Evolutionary conservation across 2,329 filamentous ascomycete species (phyloP).

Genomic region (Aspergillus sp.): DNA sequence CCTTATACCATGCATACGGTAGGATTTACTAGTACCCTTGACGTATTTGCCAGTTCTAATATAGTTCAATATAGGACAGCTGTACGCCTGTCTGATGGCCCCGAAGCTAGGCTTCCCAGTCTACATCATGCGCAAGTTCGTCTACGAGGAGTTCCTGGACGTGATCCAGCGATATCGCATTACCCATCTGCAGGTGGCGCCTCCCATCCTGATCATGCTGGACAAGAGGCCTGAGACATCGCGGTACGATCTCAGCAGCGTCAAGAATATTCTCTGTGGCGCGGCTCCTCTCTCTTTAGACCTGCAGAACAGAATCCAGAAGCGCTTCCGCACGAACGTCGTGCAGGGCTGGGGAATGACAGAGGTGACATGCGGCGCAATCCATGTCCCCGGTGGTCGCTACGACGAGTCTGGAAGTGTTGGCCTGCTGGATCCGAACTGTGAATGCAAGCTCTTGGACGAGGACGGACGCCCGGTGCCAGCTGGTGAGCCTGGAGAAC

Average conservation of each 20-base stretch:
- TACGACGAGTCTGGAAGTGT: conserved; percentile 49
- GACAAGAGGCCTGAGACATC: conserved; percentile 58
- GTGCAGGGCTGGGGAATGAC: conserved; percentile 64
- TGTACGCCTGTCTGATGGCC: conserved; percentile 50
- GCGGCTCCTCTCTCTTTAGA: conserved; percentile 53
- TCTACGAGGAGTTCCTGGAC: conserved; percentile 55
- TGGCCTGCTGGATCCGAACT: conserved; percentile 56
- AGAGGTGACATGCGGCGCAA: conserved; percentile 48
- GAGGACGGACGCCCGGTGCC: conserved; percentile 53
- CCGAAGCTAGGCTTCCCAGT: conserved; percentile 47
- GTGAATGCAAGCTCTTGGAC: conserved; percentile 54
- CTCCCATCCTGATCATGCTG: conserved; percentile 60
- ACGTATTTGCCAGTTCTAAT: background rate
- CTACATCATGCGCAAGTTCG: conserved; percentile 59
- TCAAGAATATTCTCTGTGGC: conserved; percentile 51
- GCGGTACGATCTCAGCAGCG: conserved; percentile 54
- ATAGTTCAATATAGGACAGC: conserved; percentile 3
- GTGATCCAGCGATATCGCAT: conserved; percentile 54
- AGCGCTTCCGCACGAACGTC: conserved; percentile 41
- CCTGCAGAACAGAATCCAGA: conserved; percentile 49
- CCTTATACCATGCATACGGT: conserved; percentile 15
- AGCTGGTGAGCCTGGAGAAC: conserved; percentile 44
- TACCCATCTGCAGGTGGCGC: conserved; percentile 55
- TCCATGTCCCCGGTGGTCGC: conserved; percentile 44
- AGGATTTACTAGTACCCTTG: background rate